phyloP scores from a whole-genome alignment of 176 grass and related monocot species.

The bread wheat (Triticum aestivum) region IWGSC_CS_RefSeq_v2.1 NC_057796.1:72684721-72685220 shows the following conservation, averaged over 20 bases:
- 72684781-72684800: background rate
- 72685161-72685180: too few relatives aligned
- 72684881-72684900: background rate
- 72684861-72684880: background rate
- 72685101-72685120: background rate
- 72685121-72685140: background rate
- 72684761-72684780: background rate
- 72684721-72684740: background rate
- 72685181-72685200: too few relatives aligned
- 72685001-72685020: background rate
- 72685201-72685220: too few relatives aligned
- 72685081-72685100: background rate
- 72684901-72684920: background rate
- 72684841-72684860: background rate
- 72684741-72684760: background rate
- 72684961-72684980: background rate
- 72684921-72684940: background rate
- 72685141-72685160: too few relatives aligned
- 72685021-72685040: background rate
- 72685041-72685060: background rate
- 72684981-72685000: background rate
- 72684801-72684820: background rate
- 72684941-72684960: background rate
- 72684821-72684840: background rate
- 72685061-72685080: background rate